These are phyloP conservation scores for Jamesozyma spencerorum DNA, from an alignment of 805 yeast genomes.

Conservation along the genomic window DNA sequence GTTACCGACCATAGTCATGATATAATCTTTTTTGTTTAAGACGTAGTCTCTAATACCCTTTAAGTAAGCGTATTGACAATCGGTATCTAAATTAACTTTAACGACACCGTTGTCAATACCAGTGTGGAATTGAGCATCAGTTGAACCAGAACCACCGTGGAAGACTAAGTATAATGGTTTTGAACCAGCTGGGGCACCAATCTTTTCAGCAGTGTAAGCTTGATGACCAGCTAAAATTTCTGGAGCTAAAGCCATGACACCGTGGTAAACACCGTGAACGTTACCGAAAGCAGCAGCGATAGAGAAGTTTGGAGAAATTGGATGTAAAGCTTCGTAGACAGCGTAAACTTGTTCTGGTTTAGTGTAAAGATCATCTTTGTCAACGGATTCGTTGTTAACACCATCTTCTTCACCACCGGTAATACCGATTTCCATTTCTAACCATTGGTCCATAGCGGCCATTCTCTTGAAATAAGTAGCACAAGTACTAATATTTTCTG, in stretches of 20 bases:
- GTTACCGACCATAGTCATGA: conserved; percentile 87
- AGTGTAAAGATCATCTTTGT: conserved; percentile 83
- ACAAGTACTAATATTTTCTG: conserved; percentile 90
- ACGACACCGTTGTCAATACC: conserved; percentile 93
- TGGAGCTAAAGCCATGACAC: conserved; percentile 91
- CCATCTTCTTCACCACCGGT: conserved; percentile 99
- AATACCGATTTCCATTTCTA: conserved; percentile 99
- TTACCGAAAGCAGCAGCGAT: conserved; percentile 99
- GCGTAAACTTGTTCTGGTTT: conserved; percentile 88
- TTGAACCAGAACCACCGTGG: conserved; percentile 99
- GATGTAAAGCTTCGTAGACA: conserved; percentile 81
- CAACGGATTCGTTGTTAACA: conserved; percentile 94
- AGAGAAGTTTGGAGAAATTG: conserved; percentile 95
- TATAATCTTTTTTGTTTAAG: conserved; percentile 91
- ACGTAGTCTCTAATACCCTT: conserved; percentile 96
- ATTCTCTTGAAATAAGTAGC: conserved; percentile 90
- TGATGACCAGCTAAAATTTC: conserved; percentile 94
- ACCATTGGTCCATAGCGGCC: conserved; percentile 91
- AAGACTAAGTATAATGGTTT: conserved; percentile 91
- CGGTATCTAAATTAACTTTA: conserved; percentile 98
- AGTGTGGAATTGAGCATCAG: conserved; percentile 81
- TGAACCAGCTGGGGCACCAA: conserved; percentile 37
- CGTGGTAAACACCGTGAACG: conserved; percentile 99
- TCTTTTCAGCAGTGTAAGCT: conserved; percentile 66
- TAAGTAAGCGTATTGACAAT: conserved; percentile 97